Percentiles rank a stretch among this genome's conserved stretches.
Evolutionary conservation across 2,329 filamentous ascomycete genomes (phyloP).

Genomic region (Hymenoscyphus repandus): DNA sequence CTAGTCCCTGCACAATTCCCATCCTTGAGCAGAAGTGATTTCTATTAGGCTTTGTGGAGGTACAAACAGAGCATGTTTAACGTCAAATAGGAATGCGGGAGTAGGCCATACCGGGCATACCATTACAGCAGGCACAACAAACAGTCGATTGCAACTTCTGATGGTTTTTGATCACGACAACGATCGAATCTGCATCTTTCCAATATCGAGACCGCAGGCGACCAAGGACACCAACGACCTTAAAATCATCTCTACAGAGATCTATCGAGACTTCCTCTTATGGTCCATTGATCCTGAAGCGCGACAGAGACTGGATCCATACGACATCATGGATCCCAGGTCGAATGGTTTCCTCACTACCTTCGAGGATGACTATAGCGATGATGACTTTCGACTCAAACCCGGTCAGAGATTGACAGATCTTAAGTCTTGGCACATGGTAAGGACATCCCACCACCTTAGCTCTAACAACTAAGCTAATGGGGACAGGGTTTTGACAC

Average conservation of each 20-base stretch:
- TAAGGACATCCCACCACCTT: background rate
- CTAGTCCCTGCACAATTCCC: no score
- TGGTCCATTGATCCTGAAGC: background rate
- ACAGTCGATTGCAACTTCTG: background rate
- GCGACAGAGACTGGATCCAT: background rate
- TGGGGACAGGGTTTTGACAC: conserved; percentile 9
- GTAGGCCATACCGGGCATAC: no score
- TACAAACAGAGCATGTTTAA: no score
- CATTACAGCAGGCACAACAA: background rate
- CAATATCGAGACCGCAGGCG: background rate
- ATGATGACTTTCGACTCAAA: background rate
- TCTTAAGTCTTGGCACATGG: background rate
- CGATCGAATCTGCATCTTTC: background rate
- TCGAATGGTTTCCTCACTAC: background rate
- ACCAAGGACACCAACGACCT: background rate
- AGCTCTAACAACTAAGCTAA: background rate
- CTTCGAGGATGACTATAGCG: background rate
- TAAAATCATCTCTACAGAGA: background rate
- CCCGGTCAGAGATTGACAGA: background rate
- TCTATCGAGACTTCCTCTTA: background rate
- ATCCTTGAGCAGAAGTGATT: background rate
- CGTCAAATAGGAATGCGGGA: no score
- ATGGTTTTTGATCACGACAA: background rate
- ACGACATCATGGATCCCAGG: background rate
- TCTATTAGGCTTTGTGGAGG: background rate